Base-by-base conservation (phyloP, 2,329 filamentous ascomycete genomes). In the Alternaria metachromatica region DNA sequence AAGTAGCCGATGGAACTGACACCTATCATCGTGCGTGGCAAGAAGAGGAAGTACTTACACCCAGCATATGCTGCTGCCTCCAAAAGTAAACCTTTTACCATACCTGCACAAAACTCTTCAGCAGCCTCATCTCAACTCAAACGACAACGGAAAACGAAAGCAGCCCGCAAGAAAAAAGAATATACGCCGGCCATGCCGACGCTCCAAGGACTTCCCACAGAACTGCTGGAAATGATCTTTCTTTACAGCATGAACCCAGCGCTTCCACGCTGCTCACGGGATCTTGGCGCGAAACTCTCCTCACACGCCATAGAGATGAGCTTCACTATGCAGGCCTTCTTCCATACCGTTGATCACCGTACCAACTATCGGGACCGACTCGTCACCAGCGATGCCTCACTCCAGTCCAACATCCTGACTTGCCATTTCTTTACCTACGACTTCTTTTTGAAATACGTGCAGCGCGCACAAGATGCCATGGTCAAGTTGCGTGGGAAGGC, bases 351-450 rank as follows among this genome's bases (percentile, higher is more conserved):
- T 2, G 72, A 79, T 30, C 76, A 78, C 58, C 74, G 58, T 30
- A 66, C 70, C 20, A 71, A 70, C 58, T 61, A 69, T 53, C 72
- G 70, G 15, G 65, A 73, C 26, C 69, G 72, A 6, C 66, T 58
- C 13, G 62, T 65, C 9, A 71, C 66, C 15, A 65, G 70, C 25
- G 69, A 77, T 46, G 63, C 69, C 4, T 13, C 6, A 0, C 28
- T 76, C 3, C 78, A 80, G 55, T 78, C 75, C 9, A 44, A 73
- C 11, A 37, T 80, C 5, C 63, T 80, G 0, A 58, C 71, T 26
- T 77, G 75, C 26, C 73, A 69, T 13, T 80, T 80, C 70, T 79
- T 80, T 68, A 78, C 75, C 13, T 80, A 70, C 71, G 55, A 72
- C 4, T 80, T 80, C 60, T 80, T 80, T 60, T 58, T 75, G 12